phyloP scores from a whole-genome alignment of 1,284 basidiomycete genomes.

The Pseudomicrostroma phylloplanum region DNA sequence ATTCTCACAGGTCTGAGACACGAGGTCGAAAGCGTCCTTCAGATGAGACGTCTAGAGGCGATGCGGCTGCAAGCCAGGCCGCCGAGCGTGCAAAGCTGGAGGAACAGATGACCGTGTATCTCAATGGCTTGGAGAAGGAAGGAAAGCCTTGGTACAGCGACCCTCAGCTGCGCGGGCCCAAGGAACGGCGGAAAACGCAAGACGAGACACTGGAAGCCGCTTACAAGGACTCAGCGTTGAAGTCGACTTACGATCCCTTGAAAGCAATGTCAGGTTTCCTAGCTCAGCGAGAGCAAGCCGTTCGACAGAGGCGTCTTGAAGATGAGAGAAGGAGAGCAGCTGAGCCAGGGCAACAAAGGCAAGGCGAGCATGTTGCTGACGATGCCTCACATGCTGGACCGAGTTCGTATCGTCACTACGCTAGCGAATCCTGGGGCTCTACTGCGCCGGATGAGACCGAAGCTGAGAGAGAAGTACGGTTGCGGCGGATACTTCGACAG shows the following conservation, averaged over 20 bases:
- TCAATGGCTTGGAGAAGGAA: constrained; percentile 16
- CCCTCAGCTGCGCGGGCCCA: constrained; percentile 23
- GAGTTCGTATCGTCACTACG: constrained; percentile 3
- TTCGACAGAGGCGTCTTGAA: neutral
- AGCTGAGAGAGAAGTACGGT: neutral
- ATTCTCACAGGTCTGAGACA: constrained; percentile 6
- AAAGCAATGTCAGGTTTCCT: constrained; percentile 21
- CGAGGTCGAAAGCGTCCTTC: constrained; percentile 2
- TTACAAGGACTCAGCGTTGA: constrained; percentile 26
- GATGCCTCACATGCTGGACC: neutral
- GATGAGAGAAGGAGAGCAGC: neutral
- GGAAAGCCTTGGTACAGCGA: constrained; percentile 38
- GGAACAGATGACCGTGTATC: constrained; percentile 3
- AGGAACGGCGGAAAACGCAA: constrained; percentile 24
- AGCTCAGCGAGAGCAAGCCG: constrained; percentile 6
- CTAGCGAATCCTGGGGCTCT: constrained; percentile 1
- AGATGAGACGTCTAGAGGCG: neutral
- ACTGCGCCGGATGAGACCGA: neutral
- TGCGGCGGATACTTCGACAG: neutral
- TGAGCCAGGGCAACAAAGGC: neutral
- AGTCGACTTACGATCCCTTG: constrained; percentile 36
- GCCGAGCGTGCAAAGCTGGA: neutral
- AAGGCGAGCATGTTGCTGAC: neutral
- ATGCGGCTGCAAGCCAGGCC: neutral
- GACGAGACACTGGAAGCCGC: constrained; percentile 33